Evolutionary conservation across 306 rosid species (phyloP), one percentile per base, ranked within the genome.

Genomic region (Gynostemma pentaphyllum): DNA sequence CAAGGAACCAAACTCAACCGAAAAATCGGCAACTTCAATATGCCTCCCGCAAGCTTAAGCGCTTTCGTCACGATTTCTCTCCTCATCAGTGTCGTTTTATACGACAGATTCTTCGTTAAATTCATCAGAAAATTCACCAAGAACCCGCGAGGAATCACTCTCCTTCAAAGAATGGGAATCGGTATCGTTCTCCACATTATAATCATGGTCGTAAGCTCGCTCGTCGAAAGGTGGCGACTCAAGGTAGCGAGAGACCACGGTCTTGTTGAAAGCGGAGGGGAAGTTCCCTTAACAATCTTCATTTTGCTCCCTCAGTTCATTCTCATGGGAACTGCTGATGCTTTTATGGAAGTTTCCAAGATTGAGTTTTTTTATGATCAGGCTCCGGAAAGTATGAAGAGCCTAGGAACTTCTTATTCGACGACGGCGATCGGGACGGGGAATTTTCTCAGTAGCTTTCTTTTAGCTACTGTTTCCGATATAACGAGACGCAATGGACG

Each of bases 331-430:
- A 45, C 36, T 8, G 69, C 75, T 15, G 69, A 71, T 29, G 75
- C 66, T 19, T 63, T 62, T 55, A 50, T 46, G 51, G 62, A 62
- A 40, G 68, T 71, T 16, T 67, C 69, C 2, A 66, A 71, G 45
- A 24, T 71, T 4, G 75, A 71, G 18, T 71, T 71, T 41, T 71
- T 71, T 46, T 71, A 71, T 4, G 69, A 71, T 3, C 69, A 71
- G 62, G 75, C 75, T 1, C 75, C 75, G 4, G 75, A 71, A 11
- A 66, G 64, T 39, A 71, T 71, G 75, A 71, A 66, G 39, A 71
- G 69, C 52, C 19, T 71, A 8, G 57, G 65, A 16, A 49, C 69
- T 0, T 54, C 75, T 0, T 66, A 47, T 26, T 65, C 75, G 11
- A 37, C 48, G n/a, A 62, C 75, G 2, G 47, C 75, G 22, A 37